Evolutionary conservation across 768 basidiomycete species (phyloP), one percentile per base, ranked within the genome.

Genomic region (Dacryopinax spathularia): DNA sequence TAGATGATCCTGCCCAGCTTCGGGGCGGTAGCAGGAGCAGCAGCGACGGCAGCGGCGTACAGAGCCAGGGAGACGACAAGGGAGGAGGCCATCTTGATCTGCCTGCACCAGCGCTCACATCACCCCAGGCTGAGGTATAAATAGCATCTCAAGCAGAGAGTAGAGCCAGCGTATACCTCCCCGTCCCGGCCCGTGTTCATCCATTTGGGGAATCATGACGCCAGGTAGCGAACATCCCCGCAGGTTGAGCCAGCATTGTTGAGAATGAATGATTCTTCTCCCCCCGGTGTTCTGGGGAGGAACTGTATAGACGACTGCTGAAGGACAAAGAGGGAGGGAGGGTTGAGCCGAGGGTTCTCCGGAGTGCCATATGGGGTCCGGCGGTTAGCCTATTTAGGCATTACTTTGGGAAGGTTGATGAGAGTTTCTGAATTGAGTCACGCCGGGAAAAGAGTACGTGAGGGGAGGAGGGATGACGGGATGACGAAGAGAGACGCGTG

Each of bases 251-350:
- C 48, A 56, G 48, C 48, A 56, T 56, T 9, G 48, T 56, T 56
- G 48, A 56, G 48, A 56, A 56, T 56, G 48, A 56, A 56, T 56
- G 48, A 56, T 56, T n/a, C n/a, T n/a, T n/a, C 48, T 56, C 31
- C 48, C 31, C 25, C 18, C 25, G 29, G 6, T 15, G 48, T 3
- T 56, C 31, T 29, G 25, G 48, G 31, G 48, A 18, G 29, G 48
- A 56, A 29, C 15, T 56, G 48, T 56, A 56, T 56, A 18, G 48
- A 27, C 3, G 48, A 56, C 25, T n/a, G n/a, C n/a, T n/a, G 48
- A 29, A 25, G 48, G 48, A 22, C 16, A 56, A 29, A 7, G 3
- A 13, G 5, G 25, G 3, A 56, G 31, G 48, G 9, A 27, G 31
- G 48, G 48, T 56, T 56, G 48, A 56, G 9, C 48, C 48, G 29